Percentiles rank a stretch among this genome's conserved stretches.
phyloP scores from a whole-genome alignment of 2,329 filamentous ascomycete genomes.

The Diplodia sapinea region DNA sequence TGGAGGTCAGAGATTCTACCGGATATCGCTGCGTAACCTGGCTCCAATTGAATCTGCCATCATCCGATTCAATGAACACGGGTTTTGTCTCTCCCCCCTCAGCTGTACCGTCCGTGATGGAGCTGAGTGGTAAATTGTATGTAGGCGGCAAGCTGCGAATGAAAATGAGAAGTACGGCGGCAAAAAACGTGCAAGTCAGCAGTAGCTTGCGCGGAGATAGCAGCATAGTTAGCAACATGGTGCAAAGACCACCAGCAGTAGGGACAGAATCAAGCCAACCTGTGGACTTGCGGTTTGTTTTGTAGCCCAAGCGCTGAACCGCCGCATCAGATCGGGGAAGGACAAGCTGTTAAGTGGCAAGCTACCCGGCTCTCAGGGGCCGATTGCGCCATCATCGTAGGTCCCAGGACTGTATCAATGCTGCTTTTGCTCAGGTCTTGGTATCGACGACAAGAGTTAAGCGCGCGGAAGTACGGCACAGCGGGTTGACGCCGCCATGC shows the following conservation, averaged over 20 bases:
- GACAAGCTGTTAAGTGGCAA: neutral
- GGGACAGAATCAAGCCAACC: too few species aligned
- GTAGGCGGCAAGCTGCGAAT: slow-evolving; percentile 40
- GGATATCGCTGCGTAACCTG: slow-evolving; percentile 40
- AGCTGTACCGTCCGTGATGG: neutral
- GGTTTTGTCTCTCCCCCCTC: neutral
- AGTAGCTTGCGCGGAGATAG: slow-evolving; percentile 1
- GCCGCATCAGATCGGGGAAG: neutral
- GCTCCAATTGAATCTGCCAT: slow-evolving; percentile 41
- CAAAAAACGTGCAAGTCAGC: slow-evolving; percentile 34
- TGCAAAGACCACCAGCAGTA: neutral
- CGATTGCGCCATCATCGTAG: neutral
- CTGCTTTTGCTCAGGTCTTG: neutral
- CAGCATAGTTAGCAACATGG: neutral
- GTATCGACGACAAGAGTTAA: neutral
- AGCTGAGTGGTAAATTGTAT: slow-evolving; percentile 32
- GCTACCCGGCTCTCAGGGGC: neutral
- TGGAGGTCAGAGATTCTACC: slow-evolving; percentile 38
- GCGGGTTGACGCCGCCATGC: neutral
- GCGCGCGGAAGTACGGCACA: slow-evolving; percentile 23
- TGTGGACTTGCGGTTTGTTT: neutral
- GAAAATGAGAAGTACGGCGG: slow-evolving; percentile 39
- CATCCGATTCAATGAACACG: neutral
- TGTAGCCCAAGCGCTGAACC: neutral
- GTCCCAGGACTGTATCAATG: neutral